phyloP scores from a whole-genome alignment of 257 asterid genomes.

The Solanum sparsipilum region DNA sequence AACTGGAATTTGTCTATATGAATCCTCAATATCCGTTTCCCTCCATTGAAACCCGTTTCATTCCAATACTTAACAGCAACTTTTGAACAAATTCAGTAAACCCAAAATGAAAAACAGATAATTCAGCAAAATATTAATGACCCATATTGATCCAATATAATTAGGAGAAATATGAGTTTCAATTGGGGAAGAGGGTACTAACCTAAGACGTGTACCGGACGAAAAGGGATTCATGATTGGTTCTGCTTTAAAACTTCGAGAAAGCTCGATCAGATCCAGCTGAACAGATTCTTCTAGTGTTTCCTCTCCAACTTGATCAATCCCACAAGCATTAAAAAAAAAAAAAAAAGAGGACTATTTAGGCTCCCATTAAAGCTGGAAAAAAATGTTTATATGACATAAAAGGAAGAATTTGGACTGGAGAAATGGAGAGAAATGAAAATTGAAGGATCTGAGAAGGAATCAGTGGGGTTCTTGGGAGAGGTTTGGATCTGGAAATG shows the following conservation, averaged over 20 bases:
- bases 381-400: background rate
- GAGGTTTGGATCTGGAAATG: slow-evolving; percentile 1
- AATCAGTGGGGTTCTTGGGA: background rate
- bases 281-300: background rate
- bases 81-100: background rate
- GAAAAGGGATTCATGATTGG: slow-evolving; percentile 88
- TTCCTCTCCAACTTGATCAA: background rate
- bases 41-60: background rate
- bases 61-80: background rate
- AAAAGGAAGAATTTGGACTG: background rate
- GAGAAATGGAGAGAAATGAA: background rate
- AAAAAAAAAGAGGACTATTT: background rate
- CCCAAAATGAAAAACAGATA: background rate
- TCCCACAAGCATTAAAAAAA: background rate
- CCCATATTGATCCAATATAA: background rate
- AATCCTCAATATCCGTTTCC: background rate
- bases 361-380: background rate
- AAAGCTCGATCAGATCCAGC: slow-evolving; percentile 64
- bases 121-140: background rate
- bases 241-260: slow-evolving; percentile 34
- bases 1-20: background rate
- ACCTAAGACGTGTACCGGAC: slow-evolving; percentile 87
- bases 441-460: background rate
- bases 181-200: background rate
- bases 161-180: background rate